Percentiles rank a stretch among this genome's conserved stretches.
Conservation (phyloP, 345 rosid species). For the Acer campestre region DNA sequence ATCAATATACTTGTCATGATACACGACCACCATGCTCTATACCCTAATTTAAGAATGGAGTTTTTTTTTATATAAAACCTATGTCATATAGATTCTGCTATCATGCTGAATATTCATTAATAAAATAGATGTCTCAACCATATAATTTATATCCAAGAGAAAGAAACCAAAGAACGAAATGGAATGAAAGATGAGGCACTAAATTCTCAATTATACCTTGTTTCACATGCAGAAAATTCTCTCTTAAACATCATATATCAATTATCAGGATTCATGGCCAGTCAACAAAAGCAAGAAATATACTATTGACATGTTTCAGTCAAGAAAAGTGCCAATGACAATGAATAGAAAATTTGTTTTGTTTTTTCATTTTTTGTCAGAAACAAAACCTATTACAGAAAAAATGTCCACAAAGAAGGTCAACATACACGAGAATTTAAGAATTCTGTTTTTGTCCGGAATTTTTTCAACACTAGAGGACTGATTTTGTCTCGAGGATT, state of each 20-base stretch:
- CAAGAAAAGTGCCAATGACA: not conserved
- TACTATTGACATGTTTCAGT: not conserved
- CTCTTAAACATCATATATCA: not conserved
- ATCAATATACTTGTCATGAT: not conserved
- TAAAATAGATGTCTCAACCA: not conserved
- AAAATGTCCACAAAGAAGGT: not conserved
- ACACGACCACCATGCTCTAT: no score
- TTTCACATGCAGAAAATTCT: not conserved
- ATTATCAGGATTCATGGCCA: constrained; percentile 9
- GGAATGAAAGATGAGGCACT: not conserved
- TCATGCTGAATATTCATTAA: not conserved
- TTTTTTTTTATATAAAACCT: not conserved
- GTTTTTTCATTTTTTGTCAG: not conserved
- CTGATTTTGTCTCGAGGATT: not conserved
- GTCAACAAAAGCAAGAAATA: constrained; percentile 4
- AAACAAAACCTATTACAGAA: not conserved
- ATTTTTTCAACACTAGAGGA: not conserved
- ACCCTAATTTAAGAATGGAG: not conserved
- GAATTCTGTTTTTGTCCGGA: not conserved
- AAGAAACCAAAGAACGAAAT: not conserved
- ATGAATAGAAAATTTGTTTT: not conserved
- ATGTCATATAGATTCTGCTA: not conserved
- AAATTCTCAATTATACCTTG: not conserved
- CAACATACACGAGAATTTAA: not conserved
- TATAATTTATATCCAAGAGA: not conserved